Conservation (phyloP, 2,329 filamentous ascomycete species). For the Penicillium sp. region DNA sequence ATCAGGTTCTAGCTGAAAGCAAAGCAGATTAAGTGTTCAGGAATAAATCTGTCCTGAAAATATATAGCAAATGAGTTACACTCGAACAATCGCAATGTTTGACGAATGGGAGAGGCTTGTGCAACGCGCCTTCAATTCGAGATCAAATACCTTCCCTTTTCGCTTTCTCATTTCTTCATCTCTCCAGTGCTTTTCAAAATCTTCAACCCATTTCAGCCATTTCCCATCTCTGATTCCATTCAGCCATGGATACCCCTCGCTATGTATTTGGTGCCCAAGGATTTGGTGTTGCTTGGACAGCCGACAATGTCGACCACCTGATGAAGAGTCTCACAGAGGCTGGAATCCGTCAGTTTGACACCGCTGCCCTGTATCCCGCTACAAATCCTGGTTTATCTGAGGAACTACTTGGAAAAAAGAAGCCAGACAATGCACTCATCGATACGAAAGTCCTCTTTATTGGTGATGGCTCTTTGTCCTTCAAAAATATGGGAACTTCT, state of each 20-base stretch:
- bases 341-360: not conserved
- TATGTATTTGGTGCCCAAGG: constrained; percentile 3
- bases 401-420: not conserved
- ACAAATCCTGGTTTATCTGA: constrained; percentile 1
- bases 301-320: not conserved
- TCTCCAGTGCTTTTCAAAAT: not conserved
- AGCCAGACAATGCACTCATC: not conserved
- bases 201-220: no score
- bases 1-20: not conserved
- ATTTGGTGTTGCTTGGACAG: not conserved
- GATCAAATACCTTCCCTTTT: not conserved
- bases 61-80: not conserved
- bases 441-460: constrained; percentile 1
- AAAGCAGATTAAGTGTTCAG: not conserved
- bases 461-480: not conserved
- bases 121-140: not conserved
- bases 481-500: not conserved
- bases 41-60: not conserved
- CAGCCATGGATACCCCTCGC: constrained; percentile 1
- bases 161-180: not conserved
- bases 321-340: not conserved
- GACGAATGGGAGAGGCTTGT: not conserved
- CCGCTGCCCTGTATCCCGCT: constrained; percentile 3
- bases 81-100: not conserved
- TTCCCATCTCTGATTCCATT: not conserved